Conservation (phyloP, 202 grass and related monocot genomes). For the Eragrostis tef region DNA sequence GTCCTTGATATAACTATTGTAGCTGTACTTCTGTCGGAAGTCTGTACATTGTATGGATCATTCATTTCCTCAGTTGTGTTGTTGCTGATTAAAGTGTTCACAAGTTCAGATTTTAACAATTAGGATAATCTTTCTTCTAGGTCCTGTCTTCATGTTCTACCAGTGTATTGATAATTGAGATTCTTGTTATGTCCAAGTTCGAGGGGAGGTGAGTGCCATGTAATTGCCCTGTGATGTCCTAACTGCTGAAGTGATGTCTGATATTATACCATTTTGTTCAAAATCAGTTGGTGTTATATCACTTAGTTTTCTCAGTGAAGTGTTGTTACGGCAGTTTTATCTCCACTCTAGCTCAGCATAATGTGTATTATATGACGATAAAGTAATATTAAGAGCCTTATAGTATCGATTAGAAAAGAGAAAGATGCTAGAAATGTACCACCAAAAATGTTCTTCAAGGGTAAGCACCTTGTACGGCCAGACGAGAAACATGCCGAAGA, state of each 20-base stretch:
- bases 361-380: background rate
- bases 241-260: background rate
- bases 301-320: background rate
- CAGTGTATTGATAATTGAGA: no score
- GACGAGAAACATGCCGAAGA: background rate
- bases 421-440: background rate
- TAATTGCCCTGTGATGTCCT: background rate
- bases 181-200: no score
- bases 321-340: background rate
- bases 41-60: conserved; percentile 46
- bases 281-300: background rate
- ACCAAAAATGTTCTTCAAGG: background rate
- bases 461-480: background rate
- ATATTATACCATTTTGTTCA: background rate
- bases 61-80: conserved; percentile 40
- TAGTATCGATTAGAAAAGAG: background rate
- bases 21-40: conserved; percentile 38
- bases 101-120: background rate
- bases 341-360: background rate
- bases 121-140: background rate
- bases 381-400: background rate
- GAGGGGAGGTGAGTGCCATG: background rate
- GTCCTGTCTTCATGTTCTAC: background rate
- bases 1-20: conserved; percentile 56
- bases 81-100: conserved; percentile 19